Evolutionary conservation across 352 stramenopile species (phyloP), one percentile per base, ranked within the genome.

Genomic region (Globisporangium camurandrum): DNA sequence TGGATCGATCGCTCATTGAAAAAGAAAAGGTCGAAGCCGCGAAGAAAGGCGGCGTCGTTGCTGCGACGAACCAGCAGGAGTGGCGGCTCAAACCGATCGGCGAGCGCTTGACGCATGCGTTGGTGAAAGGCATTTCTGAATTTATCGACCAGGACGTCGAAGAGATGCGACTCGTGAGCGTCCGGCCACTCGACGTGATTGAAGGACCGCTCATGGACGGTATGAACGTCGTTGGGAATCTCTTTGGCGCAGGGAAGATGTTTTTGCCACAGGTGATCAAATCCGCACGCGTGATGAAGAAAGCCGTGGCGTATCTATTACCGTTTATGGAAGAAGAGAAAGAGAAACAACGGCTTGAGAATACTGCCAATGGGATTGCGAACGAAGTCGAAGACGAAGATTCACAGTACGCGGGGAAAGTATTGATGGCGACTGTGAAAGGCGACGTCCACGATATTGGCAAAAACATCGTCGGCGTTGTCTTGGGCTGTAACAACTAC

Each of bases 181-280:
- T 48, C 12, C 90, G 79, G 38, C 92, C 95, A 24, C 71, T 99
- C 43, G 76, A 98, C 47, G 95, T 99, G 42, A 99, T 99, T 63
- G 96, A 99, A 83, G 96, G 96, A 12, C 96, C 96, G 26, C 69
- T 99, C 3, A 99, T 99, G 96, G 88, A 97, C 54, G 96, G 96
- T 51, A 99, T 99, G 96, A 98, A 98, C 64, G 84, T 98, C 2
- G 93, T 99, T 42, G 95, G 95, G 28, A 86, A 98, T 61, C 71
- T 99, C 8, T 98, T 99, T 64, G 95, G 95, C 30, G 69, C 89
- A 24, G 95, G 95, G 44, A 99, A 99, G 58, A 99, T 99, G 95
- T 99, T 99, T 54, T 74, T 99, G 52, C 95, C 95, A 14, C 95
- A 99, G 75, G 96, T 99, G 27, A 98, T 99, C 62, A 99, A 99